Base-by-base conservation (phyloP, 1,284 basidiomycete genomes). In the Moniliophthora roreri region DNA sequence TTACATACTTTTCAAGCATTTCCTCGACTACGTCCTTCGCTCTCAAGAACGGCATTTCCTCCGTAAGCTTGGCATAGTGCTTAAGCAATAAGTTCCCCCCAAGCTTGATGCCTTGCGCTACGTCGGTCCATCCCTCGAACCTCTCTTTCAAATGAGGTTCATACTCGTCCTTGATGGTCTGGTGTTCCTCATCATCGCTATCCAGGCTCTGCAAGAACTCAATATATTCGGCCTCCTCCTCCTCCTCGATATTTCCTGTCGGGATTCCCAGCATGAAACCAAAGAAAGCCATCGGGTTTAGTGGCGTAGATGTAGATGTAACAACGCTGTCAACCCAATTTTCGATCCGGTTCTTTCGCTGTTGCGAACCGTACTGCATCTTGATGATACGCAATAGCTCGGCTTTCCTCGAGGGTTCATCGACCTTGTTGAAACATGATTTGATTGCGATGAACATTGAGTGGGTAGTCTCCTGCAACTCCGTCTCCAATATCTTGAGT, bases 191-290 rank as follows among this genome's bases (percentile, higher is more conserved):
- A 53, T 87, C 85, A 18, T 68, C 62, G 11, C 69, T 68, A 35
- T 82, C 78, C n/a, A 80, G 1, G 8, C 16, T 49, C 48, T 83
- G 82, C 23, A 82, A 66, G 58, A 77, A 79, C 3, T 72, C 74
- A 3, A 81, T 57, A 28, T 78, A 66, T 53, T 84, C 82, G 1
- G 66, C 64, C 1, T 75, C 75, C 8, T 81, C 81, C 6, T 66
- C 69, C 0, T 76, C 77, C 24, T 73, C 68, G 26, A 63, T 57
- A 8, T 66, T 69, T 0, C 69, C 66, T 9, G 75, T 60, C 26
- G 83, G 82, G 7, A 87, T 61, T 0, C 84, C 85, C 70, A 86
- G 83, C 74, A 87, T 78, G 73, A 85, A 77, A n/a, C 83, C 83
- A 0, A 84, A 82, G 52, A 87, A 77, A 2, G 80, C 76, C 71